Conservation (phyloP, 495 filamentous ascomycete genomes). For the Penicillium paradoxum region DNA sequence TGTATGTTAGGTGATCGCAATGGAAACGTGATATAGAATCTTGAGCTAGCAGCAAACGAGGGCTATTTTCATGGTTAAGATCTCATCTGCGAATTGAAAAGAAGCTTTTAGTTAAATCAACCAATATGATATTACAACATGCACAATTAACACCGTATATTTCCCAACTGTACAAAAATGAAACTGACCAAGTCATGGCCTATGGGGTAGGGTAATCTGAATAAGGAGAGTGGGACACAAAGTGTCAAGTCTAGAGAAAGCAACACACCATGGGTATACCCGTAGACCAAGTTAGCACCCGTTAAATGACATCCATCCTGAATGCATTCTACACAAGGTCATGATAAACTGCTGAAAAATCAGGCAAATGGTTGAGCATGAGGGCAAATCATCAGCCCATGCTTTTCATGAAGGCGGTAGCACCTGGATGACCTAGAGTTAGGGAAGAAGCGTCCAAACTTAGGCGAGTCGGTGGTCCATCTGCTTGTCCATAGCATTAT, state of each 20-base stretch:
- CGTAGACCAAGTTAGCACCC: not conserved
- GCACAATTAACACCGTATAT: not conserved
- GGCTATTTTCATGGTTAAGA: not conserved
- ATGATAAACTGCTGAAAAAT: not conserved
- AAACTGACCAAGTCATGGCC: not conserved
- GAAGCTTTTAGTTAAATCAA: not conserved
- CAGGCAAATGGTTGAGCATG: not conserved
- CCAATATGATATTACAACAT: not conserved
- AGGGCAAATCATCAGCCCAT: not conserved
- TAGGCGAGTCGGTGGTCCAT: conserved; percentile 34
- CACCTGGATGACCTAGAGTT: not conserved
- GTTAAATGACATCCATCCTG: conserved; percentile 1
- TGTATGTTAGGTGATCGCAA: not conserved
- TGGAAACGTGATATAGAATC: not conserved
- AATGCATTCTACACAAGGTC: not conserved
- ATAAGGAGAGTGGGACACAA: conserved; percentile 3
- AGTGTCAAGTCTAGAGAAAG: conserved; percentile 12
- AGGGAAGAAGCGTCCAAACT: not conserved
- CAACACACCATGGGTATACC: not conserved
- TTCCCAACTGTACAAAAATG: not conserved
- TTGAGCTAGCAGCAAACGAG: not conserved
- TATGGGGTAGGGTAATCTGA: not conserved
- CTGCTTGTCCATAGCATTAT: conserved; percentile 27
- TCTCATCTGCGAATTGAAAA: too few relatives aligned
- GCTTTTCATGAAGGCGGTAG: not conserved